Conservation (phyloP, 106 monocot species). For the Hemerocallis citrina region DNA sequence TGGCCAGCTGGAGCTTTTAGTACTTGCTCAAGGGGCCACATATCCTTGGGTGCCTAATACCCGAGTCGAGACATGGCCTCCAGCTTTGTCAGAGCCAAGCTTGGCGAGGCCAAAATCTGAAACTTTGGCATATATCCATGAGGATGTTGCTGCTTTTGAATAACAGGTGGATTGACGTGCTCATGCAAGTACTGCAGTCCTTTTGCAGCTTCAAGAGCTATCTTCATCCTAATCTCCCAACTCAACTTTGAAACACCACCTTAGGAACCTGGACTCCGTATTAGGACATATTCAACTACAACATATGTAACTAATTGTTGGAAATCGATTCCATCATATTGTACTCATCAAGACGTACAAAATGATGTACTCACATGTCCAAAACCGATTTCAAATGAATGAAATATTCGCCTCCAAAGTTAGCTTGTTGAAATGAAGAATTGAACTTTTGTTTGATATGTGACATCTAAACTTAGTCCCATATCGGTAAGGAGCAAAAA, state of each 20-base stretch:
- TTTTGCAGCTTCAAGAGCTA: constrained; percentile 98
- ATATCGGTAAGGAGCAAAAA: too few species aligned
- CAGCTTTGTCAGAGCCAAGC: constrained; percentile 89
- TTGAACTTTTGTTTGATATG: too few species aligned
- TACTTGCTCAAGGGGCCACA: constrained; percentile 93
- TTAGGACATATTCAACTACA: too few species aligned
- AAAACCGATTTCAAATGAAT: too few species aligned
- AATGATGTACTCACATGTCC: too few species aligned
- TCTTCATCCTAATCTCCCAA: constrained; percentile 91
- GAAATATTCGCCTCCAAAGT: too few species aligned
- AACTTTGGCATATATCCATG: constrained; percentile 86
- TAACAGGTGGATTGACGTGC: constrained; percentile 84
- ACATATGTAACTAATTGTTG: too few species aligned
- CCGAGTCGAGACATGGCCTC: constrained; percentile 95
- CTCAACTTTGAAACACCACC: constrained; percentile 74
- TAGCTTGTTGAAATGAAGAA: too few species aligned
- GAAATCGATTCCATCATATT: too few species aligned
- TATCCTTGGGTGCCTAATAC: constrained; percentile 98
- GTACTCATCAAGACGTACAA: too few species aligned
- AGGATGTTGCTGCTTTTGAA: constrained; percentile 99
- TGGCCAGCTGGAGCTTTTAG: background rate
- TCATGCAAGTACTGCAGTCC: constrained; percentile 95
- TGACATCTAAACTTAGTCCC: too few species aligned
- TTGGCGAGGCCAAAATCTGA: constrained; percentile 98
- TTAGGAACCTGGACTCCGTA: constrained; percentile 55